A percentile compares a stretch with the other conserved stretches of the same genome.
Evolutionary conservation across 2,329 filamentous ascomycete species (phyloP).

Genomic region (Chalaropsis thielavioides): DNA sequence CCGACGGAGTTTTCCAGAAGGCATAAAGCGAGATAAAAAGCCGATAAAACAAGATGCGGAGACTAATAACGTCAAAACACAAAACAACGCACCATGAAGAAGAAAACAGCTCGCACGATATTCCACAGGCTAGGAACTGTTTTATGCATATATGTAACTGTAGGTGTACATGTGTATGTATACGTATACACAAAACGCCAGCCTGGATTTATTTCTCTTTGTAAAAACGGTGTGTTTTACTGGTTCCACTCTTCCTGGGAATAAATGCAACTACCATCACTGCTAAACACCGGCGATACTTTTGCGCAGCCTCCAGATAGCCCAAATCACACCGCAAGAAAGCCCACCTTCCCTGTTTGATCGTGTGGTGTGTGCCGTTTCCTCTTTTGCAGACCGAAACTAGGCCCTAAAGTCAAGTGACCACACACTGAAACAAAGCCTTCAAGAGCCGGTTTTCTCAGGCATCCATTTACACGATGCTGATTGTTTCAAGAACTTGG

Average conservation of each 20-base stretch:
- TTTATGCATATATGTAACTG: background rate
- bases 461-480: background rate
- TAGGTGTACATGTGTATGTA: background rate
- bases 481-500: background rate
- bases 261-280: background rate
- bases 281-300: background rate
- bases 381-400: background rate
- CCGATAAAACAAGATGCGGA: background rate
- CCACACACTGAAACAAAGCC: background rate
- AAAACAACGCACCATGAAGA: background rate
- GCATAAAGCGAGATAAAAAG: constrained; percentile 6
- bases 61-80: background rate
- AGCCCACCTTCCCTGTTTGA: background rate
- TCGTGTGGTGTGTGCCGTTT: background rate
- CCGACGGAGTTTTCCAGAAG: constrained; percentile 5
- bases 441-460: background rate
- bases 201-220: no score
- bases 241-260: background rate
- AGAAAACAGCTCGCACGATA: background rate
- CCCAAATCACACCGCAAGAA: background rate
- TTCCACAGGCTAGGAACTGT: background rate
- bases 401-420: background rate
- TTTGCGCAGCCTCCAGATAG: background rate
- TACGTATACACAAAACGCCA: no score
- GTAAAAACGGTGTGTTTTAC: background rate